Evolutionary conservation across 192 early-diverging fungal species (phyloP).

Genomic region (Coemansia sp.): DNA sequence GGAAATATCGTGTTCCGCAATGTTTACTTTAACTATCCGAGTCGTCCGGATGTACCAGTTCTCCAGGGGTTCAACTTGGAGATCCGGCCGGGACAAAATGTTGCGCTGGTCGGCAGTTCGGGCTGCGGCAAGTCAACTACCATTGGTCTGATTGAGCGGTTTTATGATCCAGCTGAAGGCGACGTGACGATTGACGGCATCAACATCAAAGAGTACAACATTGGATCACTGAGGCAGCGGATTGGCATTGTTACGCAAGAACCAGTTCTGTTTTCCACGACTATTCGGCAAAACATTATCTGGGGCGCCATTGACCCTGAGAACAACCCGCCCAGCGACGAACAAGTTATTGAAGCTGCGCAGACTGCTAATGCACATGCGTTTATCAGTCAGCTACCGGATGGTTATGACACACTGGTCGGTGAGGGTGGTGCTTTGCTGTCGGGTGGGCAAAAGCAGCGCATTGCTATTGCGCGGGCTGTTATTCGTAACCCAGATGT

Average conservation of each 20-base stretch:
- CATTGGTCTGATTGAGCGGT: conserved; percentile 78
- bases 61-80: conserved; percentile 72
- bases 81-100: conserved; percentile 75
- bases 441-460: conserved; percentile 92
- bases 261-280: conserved; percentile 78
- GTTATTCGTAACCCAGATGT: conserved; percentile 85
- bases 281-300: conserved; percentile 78
- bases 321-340: conserved; percentile 63
- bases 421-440: conserved; percentile 79
- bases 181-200: conserved; percentile 69
- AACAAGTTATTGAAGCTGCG: conserved; percentile 66
- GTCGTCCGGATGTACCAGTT: conserved; percentile 75
- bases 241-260: conserved; percentile 91
- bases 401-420: conserved; percentile 80
- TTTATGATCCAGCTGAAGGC: conserved; percentile 68
- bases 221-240: conserved; percentile 74
- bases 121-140: conserved; percentile 87
- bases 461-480: conserved; percentile 91
- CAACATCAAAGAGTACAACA: conserved; percentile 71
- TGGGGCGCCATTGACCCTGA: conserved; percentile 61
- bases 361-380: conserved; percentile 70
- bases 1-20: neutral
- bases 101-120: conserved; percentile 86
- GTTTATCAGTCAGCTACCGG: conserved; percentile 68
- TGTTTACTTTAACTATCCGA: conserved; percentile 82